Percentiles rank a stretch among this genome's conserved stretches.
These are phyloP conservation scores for Alternaria brassicicola DNA, from an alignment of 2,329 filamentous ascomycete genomes.

Conservation along the genomic window DNA sequence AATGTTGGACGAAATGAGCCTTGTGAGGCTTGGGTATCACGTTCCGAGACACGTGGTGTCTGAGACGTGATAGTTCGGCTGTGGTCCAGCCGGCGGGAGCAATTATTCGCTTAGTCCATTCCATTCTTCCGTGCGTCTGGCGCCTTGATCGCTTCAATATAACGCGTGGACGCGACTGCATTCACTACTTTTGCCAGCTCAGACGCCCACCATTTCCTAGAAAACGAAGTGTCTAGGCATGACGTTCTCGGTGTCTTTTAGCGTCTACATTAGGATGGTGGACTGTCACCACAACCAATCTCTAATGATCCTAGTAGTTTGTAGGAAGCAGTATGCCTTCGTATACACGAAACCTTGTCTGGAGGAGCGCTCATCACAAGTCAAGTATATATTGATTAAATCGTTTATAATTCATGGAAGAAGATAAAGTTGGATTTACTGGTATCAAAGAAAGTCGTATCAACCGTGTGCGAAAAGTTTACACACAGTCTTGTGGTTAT, in stretches of 20 bases:
- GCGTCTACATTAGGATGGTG: neutral
- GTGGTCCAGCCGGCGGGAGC: neutral
- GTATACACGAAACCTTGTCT: neutral
- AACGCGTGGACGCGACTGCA: neutral
- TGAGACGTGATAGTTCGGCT: conserved; percentile 19
- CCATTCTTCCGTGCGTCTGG: neutral
- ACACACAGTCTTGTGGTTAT: neutral
- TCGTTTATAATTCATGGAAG: neutral
- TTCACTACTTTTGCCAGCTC: neutral
- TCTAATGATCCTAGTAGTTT: neutral
- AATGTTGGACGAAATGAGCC: neutral
- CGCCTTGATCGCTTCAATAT: neutral
- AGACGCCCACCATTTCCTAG: neutral
- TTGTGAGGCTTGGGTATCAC: neutral
- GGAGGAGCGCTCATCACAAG: neutral
- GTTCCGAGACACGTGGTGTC: conserved; percentile 25
- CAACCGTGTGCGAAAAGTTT: neutral
- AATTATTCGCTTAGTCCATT: neutral
- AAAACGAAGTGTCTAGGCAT: neutral
- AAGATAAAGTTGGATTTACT: neutral
- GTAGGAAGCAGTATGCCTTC: neutral
- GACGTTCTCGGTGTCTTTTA: neutral
- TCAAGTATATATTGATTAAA: neutral
- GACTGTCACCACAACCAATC: neutral
- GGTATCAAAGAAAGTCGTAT: neutral